Conservation (phyloP, 139 green algal species). For the Microglena sp. region DNA sequence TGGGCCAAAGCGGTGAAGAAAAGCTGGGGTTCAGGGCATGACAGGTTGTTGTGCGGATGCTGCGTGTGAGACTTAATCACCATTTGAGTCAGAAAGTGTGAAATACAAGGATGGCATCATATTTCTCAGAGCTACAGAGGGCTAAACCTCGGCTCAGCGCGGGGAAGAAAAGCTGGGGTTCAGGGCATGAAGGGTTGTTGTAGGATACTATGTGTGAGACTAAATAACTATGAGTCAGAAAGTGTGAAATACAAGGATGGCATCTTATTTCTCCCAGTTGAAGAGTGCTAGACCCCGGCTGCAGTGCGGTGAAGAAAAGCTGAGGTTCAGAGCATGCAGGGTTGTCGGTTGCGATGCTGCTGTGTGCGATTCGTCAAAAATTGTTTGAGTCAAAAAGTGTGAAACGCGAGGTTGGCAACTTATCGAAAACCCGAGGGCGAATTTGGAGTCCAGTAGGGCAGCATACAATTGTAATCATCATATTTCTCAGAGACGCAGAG, state of each 20-base stretch:
- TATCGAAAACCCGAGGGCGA: constrained; percentile 8
- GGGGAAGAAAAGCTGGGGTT: background rate
- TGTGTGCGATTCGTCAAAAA: background rate
- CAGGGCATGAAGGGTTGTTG: background rate
- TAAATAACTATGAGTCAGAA: background rate
- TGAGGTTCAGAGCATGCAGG: background rate
- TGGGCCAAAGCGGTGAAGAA: too few relatives aligned
- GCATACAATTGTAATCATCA: constrained; percentile 10
- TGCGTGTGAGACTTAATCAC: background rate
- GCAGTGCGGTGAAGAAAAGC: too few relatives aligned
- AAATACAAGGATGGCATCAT: constrained; percentile 10
- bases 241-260: background rate
- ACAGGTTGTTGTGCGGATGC: background rate
- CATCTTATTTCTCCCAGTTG: constrained; percentile 34
- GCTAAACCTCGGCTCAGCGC: constrained; percentile 30
- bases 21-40: background rate
- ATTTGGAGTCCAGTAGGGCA: too few relatives aligned
- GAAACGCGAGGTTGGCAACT: background rate
- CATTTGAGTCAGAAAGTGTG: background rate
- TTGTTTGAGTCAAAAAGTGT: background rate
- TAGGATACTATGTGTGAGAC: background rate
- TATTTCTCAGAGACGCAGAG: constrained; percentile 42
- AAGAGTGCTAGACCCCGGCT: constrained; percentile 38
- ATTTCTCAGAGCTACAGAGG: constrained; percentile 39
- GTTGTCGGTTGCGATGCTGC: background rate